Percentiles rank a stretch among this genome's conserved stretches.
Evolutionary conservation across 495 filamentous ascomycete genomes (phyloP).

Genomic region (Talaromyces stipitatus): DNA sequence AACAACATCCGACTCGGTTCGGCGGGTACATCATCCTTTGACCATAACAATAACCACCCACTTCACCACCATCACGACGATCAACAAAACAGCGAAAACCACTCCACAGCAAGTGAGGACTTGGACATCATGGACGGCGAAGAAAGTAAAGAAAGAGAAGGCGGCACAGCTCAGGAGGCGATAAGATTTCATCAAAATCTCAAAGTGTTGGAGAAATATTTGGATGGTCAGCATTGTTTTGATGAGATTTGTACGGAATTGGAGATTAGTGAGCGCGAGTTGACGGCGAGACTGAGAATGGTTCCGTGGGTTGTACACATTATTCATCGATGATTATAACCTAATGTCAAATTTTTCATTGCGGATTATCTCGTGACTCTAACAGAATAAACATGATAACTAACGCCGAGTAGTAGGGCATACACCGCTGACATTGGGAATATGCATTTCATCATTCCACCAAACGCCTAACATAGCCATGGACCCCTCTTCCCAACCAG

Average conservation of each 20-base stretch:
- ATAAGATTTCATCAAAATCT: background rate
- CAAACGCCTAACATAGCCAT: constrained; percentile 4
- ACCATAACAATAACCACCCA: background rate
- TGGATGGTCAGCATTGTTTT: constrained; percentile 77
- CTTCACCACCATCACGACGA: background rate
- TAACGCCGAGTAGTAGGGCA: background rate
- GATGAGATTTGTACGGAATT: constrained; percentile 86
- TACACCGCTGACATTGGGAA: background rate
- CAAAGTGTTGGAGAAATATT: constrained; percentile 51
- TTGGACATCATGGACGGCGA: constrained; percentile 18
- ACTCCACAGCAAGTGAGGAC: constrained; percentile 1
- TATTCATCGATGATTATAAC: constrained; percentile 41
- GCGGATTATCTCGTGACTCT: no score
- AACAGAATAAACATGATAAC: background rate
- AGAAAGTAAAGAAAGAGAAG: constrained; percentile 31
- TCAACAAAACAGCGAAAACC: constrained; percentile 3
- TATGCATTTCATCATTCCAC: background rate
- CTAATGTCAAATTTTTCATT: no score
- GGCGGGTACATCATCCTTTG: background rate
- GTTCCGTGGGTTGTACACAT: constrained; percentile 45
- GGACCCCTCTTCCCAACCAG: background rate
- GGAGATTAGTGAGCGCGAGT: constrained; percentile 48
- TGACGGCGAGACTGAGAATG: constrained; percentile 42
- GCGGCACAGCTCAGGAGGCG: background rate
- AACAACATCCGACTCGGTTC: background rate